Percentiles rank a stretch among this genome's conserved stretches.
Conservation (phyloP, 441 rosid genomes). For the Arabidopsis hybrid region DNA sequence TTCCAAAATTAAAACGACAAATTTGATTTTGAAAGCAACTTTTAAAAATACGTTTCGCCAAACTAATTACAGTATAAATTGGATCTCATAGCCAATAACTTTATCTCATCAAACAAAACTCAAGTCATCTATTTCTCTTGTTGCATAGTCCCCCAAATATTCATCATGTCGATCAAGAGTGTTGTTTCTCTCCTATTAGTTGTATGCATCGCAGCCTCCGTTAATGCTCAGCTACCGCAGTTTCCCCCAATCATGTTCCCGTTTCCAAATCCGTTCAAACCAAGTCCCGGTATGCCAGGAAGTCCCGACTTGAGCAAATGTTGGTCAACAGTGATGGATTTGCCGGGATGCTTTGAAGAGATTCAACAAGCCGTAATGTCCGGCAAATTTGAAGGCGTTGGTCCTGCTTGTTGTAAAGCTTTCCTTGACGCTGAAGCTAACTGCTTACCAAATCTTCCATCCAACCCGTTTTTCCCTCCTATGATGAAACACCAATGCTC, state of each 20-base stretch:
- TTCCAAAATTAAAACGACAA: background rate
- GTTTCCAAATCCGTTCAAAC: background rate
- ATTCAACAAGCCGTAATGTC: background rate
- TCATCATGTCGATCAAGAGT: slow-evolving; percentile 14
- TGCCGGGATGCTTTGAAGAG: slow-evolving; percentile 26
- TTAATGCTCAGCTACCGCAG: slow-evolving; percentile 17
- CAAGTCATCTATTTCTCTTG: background rate
- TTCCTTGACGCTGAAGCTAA: slow-evolving; percentile 24
- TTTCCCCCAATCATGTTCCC: background rate
- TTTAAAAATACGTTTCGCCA: background rate
- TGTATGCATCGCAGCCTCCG: background rate
- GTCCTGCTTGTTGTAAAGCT: slow-evolving; percentile 39
- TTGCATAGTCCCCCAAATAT: background rate
- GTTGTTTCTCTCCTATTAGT: background rate
- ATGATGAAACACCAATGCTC: slow-evolving; percentile 19
- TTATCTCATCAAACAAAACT: slow-evolving; percentile 13
- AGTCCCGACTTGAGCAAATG: slow-evolving; percentile 10
- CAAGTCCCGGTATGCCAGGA: background rate
- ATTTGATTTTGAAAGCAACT: background rate
- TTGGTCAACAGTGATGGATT: background rate
- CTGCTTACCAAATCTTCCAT: slow-evolving; percentile 19
- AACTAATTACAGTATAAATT: slow-evolving; percentile 9
- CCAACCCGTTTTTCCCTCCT: slow-evolving; percentile 5
- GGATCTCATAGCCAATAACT: background rate
- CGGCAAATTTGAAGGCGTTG: background rate